These are phyloP conservation scores for Dacryopinax spathularia DNA, from an alignment of 768 basidiomycete genomes.

Conservation along the genomic window DNA sequence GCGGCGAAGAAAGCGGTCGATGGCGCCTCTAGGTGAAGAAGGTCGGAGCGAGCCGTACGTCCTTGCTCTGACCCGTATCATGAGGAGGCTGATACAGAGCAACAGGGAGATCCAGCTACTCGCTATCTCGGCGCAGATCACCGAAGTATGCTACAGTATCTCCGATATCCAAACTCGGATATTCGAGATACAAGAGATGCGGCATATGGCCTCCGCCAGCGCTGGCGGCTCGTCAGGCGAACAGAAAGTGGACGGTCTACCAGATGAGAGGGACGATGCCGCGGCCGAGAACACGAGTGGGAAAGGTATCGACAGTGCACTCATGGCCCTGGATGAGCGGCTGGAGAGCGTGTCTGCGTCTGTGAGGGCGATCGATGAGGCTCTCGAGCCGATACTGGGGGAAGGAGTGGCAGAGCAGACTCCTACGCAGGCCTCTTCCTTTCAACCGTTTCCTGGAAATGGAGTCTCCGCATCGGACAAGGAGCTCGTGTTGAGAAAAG, in stretches of 20 bases:
- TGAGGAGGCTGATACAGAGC: not conserved
- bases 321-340: conserved; percentile 65
- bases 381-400: conserved; percentile 39
- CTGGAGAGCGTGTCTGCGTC: conserved; percentile 59
- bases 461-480: not conserved
- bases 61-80: not conserved
- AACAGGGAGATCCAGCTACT: conserved; percentile 58
- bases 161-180: conserved; percentile 85
- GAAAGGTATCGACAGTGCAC: conserved; percentile 57
- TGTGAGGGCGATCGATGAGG: conserved; percentile 52
- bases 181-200: conserved; percentile 86
- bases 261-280: conserved; percentile 1
- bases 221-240: conserved; percentile 7
- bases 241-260: not conserved
- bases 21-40: conserved; percentile 1
- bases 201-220: conserved; percentile 51
- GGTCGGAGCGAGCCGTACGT: not conserved
- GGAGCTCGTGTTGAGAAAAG: conserved; percentile 51
- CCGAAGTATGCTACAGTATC: conserved; percentile 71
- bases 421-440: conserved; percentile 15
- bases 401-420: conserved; percentile 4
- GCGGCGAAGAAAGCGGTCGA: conserved; percentile 10
- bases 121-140: conserved; percentile 71
- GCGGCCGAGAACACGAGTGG: conserved; percentile 25
- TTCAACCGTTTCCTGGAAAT: conserved; percentile 18